These are phyloP conservation scores for Terana coerulea DNA, from an alignment of 768 basidiomycete genomes.

Conservation along the genomic window DNA sequence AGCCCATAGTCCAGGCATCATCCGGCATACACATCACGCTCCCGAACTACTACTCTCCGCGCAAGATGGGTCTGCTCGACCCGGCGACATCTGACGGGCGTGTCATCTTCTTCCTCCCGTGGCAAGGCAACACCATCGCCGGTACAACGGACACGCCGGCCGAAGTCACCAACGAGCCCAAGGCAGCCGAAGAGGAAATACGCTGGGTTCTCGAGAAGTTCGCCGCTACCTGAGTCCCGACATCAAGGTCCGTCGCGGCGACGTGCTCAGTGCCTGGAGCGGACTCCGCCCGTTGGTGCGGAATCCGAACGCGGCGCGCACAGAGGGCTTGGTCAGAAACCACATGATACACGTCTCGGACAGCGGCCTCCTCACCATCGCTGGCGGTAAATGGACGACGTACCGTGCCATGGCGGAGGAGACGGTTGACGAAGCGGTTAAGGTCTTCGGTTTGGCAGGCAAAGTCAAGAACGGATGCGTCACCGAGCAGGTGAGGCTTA, in stretches of 20 bases:
- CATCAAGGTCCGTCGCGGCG: conserved; percentile 90
- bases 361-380: conserved; percentile 87
- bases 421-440: conserved; percentile 83
- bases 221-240: conserved; percentile 85
- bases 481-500: conserved; percentile 75
- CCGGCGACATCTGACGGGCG: conserved; percentile 94
- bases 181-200: conserved; percentile 89
- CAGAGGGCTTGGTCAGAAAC: conserved; percentile 87
- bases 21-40: conserved; percentile 96
- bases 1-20: conserved; percentile 87
- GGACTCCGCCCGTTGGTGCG: conserved; percentile 89
- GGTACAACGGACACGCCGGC: conserved; percentile 92
- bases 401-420: conserved; percentile 96
- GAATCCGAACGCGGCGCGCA: conserved; percentile 69
- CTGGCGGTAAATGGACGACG: conserved; percentile 99
- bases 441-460: conserved; percentile 64
- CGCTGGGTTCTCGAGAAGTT: conserved; percentile 94
- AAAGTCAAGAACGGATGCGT: conserved; percentile 59
- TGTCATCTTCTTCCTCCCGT: conserved; percentile 98
- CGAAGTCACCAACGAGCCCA: conserved; percentile 66
- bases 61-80: conserved; percentile 92
- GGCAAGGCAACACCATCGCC: conserved; percentile 97
- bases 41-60: conserved; percentile 94
- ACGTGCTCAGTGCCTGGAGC: conserved; percentile 94
- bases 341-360: conserved; percentile 86